Percentiles rank a stretch among this genome's conserved stretches.
Evolutionary conservation across 2,329 filamentous ascomycete genomes (phyloP).

Genomic region (Leptodontidium sp.): DNA sequence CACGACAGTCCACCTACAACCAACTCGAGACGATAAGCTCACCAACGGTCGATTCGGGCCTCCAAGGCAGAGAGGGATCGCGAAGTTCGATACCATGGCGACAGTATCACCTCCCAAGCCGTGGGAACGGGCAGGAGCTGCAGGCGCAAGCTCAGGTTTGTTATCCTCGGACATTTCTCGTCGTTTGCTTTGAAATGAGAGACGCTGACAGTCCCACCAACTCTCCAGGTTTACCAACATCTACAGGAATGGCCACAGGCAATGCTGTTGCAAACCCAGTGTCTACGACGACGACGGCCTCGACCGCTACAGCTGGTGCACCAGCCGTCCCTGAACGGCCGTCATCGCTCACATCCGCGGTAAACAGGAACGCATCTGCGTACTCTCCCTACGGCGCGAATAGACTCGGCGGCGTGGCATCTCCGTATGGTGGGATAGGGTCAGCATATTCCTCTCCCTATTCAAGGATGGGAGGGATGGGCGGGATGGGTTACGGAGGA

Average conservation of each 20-base stretch:
- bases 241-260: conserved; percentile 50
- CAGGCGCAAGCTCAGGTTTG: conserved; percentile 43
- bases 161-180: conserved; percentile 28
- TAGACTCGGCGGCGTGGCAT: conserved; percentile 58
- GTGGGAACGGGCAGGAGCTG: conserved; percentile 78
- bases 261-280: conserved; percentile 54
- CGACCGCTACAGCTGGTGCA: conserved; percentile 49
- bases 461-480: conserved; percentile 50
- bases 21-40: conserved; percentile 30
- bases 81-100: conserved; percentile 36
- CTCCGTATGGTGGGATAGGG: conserved; percentile 47
- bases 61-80: conserved; percentile 23
- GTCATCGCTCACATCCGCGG: conserved; percentile 76
- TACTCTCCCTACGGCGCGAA: conserved; percentile 73
- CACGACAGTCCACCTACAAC: not conserved
- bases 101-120: conserved; percentile 93
- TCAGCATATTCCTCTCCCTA: conserved; percentile 62
- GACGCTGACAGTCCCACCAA: conserved; percentile 17
- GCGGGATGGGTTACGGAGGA: conserved; percentile 45
- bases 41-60: conserved; percentile 19
- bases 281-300: conserved; percentile 49
- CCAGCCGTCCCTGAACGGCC: conserved; percentile 85
- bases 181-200: conserved; percentile 28
- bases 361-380: conserved; percentile 87
- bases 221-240: conserved; percentile 29